These are phyloP conservation scores for Cordyceps sp. DNA, from an alignment of 2,329 filamentous ascomycete genomes.

Conservation along the genomic window DNA sequence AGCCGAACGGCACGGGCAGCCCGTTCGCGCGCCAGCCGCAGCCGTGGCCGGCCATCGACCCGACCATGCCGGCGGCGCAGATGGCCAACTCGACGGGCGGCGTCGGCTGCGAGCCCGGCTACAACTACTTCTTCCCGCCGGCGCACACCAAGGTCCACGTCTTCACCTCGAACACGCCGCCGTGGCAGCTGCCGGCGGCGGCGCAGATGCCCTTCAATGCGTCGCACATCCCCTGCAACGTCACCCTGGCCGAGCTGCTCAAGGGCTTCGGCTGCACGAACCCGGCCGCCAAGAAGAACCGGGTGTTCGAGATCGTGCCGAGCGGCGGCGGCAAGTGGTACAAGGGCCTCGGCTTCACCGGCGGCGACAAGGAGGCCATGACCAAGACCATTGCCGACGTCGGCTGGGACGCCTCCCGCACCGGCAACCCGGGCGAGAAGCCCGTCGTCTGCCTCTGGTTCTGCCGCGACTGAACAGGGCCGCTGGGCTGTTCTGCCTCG, in stretches of 20 bases:
- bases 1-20: constrained; percentile 21
- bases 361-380: constrained; percentile 30
- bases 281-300: constrained; percentile 31
- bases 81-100: constrained; percentile 41
- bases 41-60: constrained; percentile 23
- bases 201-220: constrained; percentile 28
- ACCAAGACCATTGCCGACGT: constrained; percentile 34
- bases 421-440: constrained; percentile 28
- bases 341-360: constrained; percentile 32
- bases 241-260: constrained; percentile 38
- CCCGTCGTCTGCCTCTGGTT: constrained; percentile 45
- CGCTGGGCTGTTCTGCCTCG: too few relatives aligned
- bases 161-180: constrained; percentile 30
- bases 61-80: constrained; percentile 31
- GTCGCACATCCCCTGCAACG: constrained; percentile 33
- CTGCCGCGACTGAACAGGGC: constrained; percentile 26
- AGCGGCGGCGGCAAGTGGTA: constrained; percentile 43
- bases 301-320: constrained; percentile 36
- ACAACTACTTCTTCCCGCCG: constrained; percentile 43
- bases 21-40: constrained; percentile 21
- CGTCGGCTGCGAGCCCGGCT: constrained; percentile 41
- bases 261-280: constrained; percentile 41
- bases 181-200: constrained; percentile 32
- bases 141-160: constrained; percentile 44
- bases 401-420: constrained; percentile 39